Base-by-base conservation (phyloP, 495 filamentous ascomycete genomes). In the Annulohypoxylon stygium region DNA sequence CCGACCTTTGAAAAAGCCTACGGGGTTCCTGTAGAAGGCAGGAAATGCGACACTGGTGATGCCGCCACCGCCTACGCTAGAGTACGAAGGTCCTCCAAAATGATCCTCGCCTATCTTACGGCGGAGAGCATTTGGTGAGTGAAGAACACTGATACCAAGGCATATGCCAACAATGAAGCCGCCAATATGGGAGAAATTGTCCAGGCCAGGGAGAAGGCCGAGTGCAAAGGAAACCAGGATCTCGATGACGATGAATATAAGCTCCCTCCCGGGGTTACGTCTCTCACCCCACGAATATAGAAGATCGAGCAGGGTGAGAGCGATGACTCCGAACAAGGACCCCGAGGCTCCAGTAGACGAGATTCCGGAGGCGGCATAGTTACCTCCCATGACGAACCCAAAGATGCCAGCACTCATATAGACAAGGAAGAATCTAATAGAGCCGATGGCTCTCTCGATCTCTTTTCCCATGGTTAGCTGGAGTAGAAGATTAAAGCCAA, bases 151-250 rank as follows among this genome's bases (percentile, higher is more conserved):
- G 37, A 98, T 83, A 4, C 96, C 96, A 25, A 98, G 87, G 4
- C 91, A 91, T 14, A 99, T 81, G 0, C 96, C 96, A 90, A 97
- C 96, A 58, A 97, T 81, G 78, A 99, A 98, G 8, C 96, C 96
- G 37, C 96, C 96, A 67, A 99, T 97, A 75, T 99, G 96, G 25
- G 92, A 91, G 82, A 99, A 99, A 81, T 99, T 99, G 83, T 99
- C 96, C 48, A 99, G 81, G 7, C 94, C 95, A 0, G 96, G 96
- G 0, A 99, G 88, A 18, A 99, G 88, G 37, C 96, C 96, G 11
- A 99, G 88, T 3, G 95, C 93, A 75, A 99, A 97, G 0, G 94
- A 94, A 65, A 99, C 92, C 65, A 88, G 84, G 47, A 98, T 88
- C 75, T 97, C 93, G 61, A 98, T 79, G 41, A 93, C 67, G 82